phyloP scores from a whole-genome alignment of 2,329 filamentous ascomycete species.

The Sporothrix brunneoviolacea region DNA sequence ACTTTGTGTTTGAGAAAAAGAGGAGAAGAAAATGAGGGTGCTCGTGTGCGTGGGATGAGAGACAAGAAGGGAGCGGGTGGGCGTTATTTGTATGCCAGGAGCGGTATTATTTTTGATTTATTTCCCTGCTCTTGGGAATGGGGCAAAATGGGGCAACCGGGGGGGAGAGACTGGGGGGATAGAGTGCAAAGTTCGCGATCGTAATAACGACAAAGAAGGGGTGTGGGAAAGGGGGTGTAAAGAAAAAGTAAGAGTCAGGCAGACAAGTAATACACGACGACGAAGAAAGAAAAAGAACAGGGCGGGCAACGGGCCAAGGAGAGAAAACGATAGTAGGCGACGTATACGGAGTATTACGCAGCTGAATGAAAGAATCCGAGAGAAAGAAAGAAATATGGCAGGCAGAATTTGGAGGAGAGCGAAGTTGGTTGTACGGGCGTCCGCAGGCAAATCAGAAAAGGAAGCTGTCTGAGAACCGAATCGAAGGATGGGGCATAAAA shows the following conservation, averaged over 20 bases:
- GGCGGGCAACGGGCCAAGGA: neutral
- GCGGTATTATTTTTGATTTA: no score
- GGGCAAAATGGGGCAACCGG: neutral
- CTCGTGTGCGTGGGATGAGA: no score
- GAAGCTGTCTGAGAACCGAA: no score
- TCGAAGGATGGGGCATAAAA: no score
- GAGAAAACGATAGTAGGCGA: neutral
- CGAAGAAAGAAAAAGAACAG: neutral
- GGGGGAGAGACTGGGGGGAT: neutral
- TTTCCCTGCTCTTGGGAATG: neutral
- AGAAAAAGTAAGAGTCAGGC: neutral
- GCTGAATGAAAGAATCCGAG: neutral
- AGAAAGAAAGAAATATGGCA: neutral
- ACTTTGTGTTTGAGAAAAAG: no score
- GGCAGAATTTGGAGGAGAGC: no score
- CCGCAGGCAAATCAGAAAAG: no score
- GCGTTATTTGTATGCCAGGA: neutral
- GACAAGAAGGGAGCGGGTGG: neutral
- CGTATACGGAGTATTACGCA: no score
- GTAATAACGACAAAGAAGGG: neutral
- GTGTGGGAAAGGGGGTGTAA: neutral
- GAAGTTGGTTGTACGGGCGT: no score
- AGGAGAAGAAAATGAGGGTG: no score
- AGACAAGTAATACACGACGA: no score
- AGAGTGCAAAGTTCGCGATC: no score